Evolutionary conservation across 2,329 filamentous ascomycete genomes (phyloP).

Genomic region (Macroventuria anomochaeta): DNA sequence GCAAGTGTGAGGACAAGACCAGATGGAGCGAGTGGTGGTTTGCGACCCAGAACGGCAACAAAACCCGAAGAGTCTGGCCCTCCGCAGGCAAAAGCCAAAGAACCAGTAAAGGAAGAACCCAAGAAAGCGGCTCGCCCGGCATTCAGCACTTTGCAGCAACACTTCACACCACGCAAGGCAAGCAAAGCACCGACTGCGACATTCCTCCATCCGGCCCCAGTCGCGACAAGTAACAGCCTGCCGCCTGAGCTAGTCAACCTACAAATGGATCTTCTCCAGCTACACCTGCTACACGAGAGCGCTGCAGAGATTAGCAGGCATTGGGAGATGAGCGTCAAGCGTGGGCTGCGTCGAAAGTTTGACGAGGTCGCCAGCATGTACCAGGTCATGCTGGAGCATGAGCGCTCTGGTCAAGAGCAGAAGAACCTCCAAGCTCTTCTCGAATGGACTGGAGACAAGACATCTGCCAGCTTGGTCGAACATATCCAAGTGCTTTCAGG

Average conservation of each 20-base stretch:
- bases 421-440: conserved; percentile 46
- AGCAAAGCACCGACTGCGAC: conserved; percentile 45
- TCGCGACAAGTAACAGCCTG: conserved; percentile 26
- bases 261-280: conserved; percentile 49
- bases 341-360: conserved; percentile 40
- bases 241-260: conserved; percentile 40
- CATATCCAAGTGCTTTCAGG: conserved; percentile 46
- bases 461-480: conserved; percentile 39
- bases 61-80: conserved; percentile 21
- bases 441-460: conserved; percentile 41
- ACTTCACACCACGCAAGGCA: conserved; percentile 49
- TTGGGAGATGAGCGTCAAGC: conserved; percentile 46
- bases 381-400: conserved; percentile 44
- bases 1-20: conserved; percentile 31
- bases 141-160: conserved; percentile 50
- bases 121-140: conserved; percentile 39
- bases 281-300: conserved; percentile 45
- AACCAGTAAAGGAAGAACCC: conserved; percentile 29
- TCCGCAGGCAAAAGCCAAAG: conserved; percentile 26
- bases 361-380: conserved; percentile 47
- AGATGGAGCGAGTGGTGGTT: conserved; percentile 18
- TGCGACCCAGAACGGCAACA: conserved; percentile 13
- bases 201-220: conserved; percentile 43
- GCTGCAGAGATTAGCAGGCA: conserved; percentile 28
- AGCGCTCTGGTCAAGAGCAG: conserved; percentile 46